Percentiles rank a stretch among this genome's conserved stretches.
Evolutionary conservation across 352 stramenopile genomes (phyloP).

Genomic region (Phytopythium sindhum): DNA sequence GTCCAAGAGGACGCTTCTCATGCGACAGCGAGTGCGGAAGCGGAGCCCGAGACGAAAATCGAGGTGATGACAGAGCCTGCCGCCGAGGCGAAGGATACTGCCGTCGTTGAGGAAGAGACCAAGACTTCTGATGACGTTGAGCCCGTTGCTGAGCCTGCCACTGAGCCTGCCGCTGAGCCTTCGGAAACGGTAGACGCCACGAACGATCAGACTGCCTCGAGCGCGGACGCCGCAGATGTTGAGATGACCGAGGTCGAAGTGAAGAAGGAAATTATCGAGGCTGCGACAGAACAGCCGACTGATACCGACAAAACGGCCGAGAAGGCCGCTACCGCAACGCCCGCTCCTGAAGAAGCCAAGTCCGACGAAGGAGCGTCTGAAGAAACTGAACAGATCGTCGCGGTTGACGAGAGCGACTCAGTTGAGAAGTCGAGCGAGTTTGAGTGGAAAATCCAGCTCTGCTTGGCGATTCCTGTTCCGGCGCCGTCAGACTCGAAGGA

Average conservation of each 20-base stretch:
- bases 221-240: not conserved
- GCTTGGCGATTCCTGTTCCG: slow-evolving; percentile 33
- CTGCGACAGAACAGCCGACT: not conserved
- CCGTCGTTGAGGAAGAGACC: not conserved
- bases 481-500: not conserved
- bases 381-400: slow-evolving; percentile 5
- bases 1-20: slow-evolving; percentile 13
- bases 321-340: not conserved
- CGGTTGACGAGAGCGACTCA: slow-evolving; percentile 8
- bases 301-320: not conserved
- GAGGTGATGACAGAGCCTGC: not conserved
- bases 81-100: not conserved
- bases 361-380: not conserved
- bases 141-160: not conserved
- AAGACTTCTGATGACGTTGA: not conserved
- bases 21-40: not conserved
- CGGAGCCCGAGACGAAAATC: not conserved
- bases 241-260: slow-evolving; percentile 13
- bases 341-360: not conserved
- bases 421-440: slow-evolving; percentile 16
- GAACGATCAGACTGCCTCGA: not conserved
- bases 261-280: slow-evolving; percentile 18
- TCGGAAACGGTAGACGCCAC: not conserved
- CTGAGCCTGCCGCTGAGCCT: not conserved
- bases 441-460: slow-evolving; percentile 39